Percentiles rank a stretch among this genome's conserved stretches.
Evolutionary conservation across 2,329 filamentous ascomycete genomes (phyloP).

Genomic region (Fusarium sp.): DNA sequence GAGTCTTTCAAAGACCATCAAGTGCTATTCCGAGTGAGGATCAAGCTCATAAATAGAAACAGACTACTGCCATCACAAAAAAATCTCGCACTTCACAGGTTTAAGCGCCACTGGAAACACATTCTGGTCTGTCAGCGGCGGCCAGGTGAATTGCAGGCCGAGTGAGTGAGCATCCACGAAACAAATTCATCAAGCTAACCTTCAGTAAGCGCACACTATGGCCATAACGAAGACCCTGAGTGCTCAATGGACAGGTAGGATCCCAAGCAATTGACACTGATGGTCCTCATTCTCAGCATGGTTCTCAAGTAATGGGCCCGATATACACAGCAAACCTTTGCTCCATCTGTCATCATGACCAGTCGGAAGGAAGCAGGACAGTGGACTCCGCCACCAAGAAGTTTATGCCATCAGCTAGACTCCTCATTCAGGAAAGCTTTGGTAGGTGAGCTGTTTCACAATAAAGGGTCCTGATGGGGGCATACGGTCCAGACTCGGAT

Average conservation of each 20-base stretch:
- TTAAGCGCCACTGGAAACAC: slow-evolving; percentile 20
- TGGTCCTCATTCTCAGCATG: not conserved
- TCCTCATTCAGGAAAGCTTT: slow-evolving; percentile 38
- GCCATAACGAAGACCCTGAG: slow-evolving; percentile 1
- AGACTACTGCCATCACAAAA: not conserved
- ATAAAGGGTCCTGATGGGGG: slow-evolving; percentile 39
- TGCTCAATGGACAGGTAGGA: not conserved
- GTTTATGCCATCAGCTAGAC: slow-evolving; percentile 37
- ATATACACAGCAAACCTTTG: slow-evolving; percentile 19
- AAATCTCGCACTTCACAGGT: not conserved
- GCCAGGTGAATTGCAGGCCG: slow-evolving; percentile 24
- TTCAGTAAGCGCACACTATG: slow-evolving; percentile 30
- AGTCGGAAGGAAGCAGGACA: slow-evolving; percentile 29
- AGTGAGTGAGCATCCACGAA: slow-evolving; percentile 30
- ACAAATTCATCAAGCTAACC: slow-evolving; percentile 30
- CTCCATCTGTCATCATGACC: slow-evolving; percentile 25
- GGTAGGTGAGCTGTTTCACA: slow-evolving; percentile 42
- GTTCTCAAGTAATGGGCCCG: slow-evolving; percentile 23
- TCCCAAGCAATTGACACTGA: not conserved
- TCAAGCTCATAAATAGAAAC: not conserved
- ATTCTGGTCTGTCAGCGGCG: slow-evolving; percentile 7
- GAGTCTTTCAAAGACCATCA: not conserved
- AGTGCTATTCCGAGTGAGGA: not conserved
- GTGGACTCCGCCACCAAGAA: slow-evolving; percentile 40
- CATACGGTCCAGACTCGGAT: slow-evolving; percentile 37